phyloP scores from a whole-genome alignment of 768 basidiomycete species.

The Cyathus striatus region DNA sequence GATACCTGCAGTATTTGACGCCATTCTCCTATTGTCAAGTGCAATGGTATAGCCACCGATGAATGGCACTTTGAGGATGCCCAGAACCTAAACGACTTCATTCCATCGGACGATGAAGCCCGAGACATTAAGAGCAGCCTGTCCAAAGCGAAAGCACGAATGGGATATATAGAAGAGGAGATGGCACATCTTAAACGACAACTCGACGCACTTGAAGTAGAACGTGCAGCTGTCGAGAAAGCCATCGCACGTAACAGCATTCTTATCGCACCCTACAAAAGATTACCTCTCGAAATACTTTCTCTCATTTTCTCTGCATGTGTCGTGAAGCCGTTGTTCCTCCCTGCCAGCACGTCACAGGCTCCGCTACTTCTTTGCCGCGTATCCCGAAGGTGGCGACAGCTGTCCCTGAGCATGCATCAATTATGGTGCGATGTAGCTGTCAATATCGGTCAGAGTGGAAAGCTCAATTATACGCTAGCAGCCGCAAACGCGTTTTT shows the following conservation, averaged over 20 bases:
- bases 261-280: neutral
- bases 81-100: neutral
- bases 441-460: neutral
- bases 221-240: neutral
- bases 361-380: constrained; percentile 1
- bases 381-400: neutral
- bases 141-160: too few species aligned
- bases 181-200: neutral
- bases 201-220: neutral
- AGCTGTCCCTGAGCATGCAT: neutral
- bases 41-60: neutral
- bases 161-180: neutral
- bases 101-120: neutral
- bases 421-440: neutral
- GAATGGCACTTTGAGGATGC: neutral
- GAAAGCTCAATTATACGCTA: neutral
- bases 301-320: neutral
- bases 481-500: neutral
- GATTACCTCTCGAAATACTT: neutral
- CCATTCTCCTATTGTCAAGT: neutral
- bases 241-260: neutral
- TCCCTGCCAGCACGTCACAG: neutral
- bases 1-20: neutral
- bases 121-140: neutral
- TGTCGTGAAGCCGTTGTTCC: neutral